Evolutionary conservation across 1,139 yeast genomes (phyloP).

Genomic region (Geotrichum bryndzae): DNA sequence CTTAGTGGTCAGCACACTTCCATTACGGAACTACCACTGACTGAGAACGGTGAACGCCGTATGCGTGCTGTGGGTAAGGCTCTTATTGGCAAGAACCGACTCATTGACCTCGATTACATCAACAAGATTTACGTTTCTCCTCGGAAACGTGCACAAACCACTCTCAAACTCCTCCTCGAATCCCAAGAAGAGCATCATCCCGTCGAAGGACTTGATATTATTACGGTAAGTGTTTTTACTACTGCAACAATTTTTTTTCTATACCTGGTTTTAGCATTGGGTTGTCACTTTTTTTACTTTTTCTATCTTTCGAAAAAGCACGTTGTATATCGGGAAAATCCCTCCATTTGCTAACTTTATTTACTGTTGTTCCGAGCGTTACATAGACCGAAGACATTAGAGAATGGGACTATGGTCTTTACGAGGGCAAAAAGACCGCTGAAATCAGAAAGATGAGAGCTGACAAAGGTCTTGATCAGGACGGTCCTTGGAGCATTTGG

Average conservation of each 20-base stretch:
- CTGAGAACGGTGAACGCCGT: slow-evolving; percentile 69
- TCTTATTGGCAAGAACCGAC: slow-evolving; percentile 54
- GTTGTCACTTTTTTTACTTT: no score
- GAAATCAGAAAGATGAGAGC: slow-evolving; percentile 59
- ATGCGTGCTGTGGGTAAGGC: slow-evolving; percentile 68
- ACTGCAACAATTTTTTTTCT: background rate
- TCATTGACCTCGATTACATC: slow-evolving; percentile 59
- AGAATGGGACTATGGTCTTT: slow-evolving; percentile 96
- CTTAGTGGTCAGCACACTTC: slow-evolving; percentile 89
- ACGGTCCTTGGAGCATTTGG: slow-evolving; percentile 75
- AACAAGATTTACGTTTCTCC: slow-evolving; percentile 73
- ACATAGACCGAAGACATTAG: slow-evolving; percentile 57
- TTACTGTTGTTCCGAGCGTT: slow-evolving; percentile 21
- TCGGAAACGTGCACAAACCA: slow-evolving; percentile 68
- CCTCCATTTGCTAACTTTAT: slow-evolving; percentile 17
- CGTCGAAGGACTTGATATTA: background rate
- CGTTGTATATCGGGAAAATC: background rate
- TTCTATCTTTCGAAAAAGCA: background rate
- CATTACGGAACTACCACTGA: slow-evolving; percentile 69
- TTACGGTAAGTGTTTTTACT: slow-evolving; percentile 5
- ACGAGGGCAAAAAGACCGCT: slow-evolving; percentile 72
- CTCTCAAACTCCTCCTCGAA: slow-evolving; percentile 52
- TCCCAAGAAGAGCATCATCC: slow-evolving; percentile 4
- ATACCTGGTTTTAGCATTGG: background rate
- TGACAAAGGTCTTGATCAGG: slow-evolving; percentile 49